Base-by-base conservation (phyloP, 2,329 filamentous ascomycete species). In the Fusarium drepaniforme region DNA sequence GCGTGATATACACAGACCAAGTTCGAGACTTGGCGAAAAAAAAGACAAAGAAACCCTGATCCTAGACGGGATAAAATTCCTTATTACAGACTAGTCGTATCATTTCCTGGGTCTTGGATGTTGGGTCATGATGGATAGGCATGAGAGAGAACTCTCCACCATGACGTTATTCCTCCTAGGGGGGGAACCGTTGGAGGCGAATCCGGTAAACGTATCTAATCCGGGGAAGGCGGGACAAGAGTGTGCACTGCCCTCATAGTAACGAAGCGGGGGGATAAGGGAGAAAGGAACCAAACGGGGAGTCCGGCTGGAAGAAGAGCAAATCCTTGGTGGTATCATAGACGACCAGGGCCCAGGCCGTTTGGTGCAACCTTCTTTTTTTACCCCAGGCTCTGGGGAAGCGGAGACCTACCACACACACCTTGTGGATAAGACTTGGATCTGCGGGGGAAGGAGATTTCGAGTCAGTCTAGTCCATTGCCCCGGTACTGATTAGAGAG, bases 381-480 rank as follows among this genome's bases (percentile, higher is more conserved):
- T 37, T 37, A 62, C 60, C 60, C 60, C 42, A 51, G 60, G 16
- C 42, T 38, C 60, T 51, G 60, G 60, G 42, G 60, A 63, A 63
- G 60, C 35, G 60, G 60, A 63, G 59, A 42, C 35, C 0, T 3
- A 37, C 35, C 33, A 35, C 35, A 35, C 33, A 35, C 33, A 15
- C 46, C 23, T 30, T 8, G 23, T 15, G 5, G 37, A 42, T 60
- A 30, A 30, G n/a, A 8, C 28, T 62, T 16, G 4, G 15, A 61
- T 61, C 58, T 61, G 58, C 58, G 58, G 38, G 58, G 58, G 25
- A 61, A 61, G 28, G 13, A 12, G 40, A 61, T 25, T 25, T 40
- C 23, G 57, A 40, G 57, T 28, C 57, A 28, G 21, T 58, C 33
- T 25, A 25, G 16, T 15, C 37, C 25, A 30, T 59, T 40, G 37